Evolutionary conservation across 2,329 filamentous ascomycete species (phyloP), one percentile per base, ranked within the genome.

Genomic region (Pseudogymnoascus verrucosus): DNA sequence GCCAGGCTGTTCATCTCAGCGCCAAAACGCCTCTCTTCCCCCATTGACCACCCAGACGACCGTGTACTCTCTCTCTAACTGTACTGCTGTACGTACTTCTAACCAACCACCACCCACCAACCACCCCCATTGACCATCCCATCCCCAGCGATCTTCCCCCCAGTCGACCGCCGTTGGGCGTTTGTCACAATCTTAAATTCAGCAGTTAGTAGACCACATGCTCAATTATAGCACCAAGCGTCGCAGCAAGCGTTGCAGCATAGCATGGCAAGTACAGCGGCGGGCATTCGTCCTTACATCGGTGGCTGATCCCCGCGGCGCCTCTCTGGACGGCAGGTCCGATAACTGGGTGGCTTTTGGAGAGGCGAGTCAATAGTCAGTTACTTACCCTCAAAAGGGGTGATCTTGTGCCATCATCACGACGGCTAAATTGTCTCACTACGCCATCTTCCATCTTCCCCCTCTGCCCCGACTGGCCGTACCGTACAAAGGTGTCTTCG

Each of bases 331-430:
- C 47, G 26, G 19, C 21, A 47, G 19, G 40, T 42, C 40, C 40
- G 21, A 21, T 21, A 21, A 21, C 21, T 21, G 21, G 21, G 2
- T 21, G 21, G 21, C 21, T 21, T 21, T 21, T 21, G 21, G 21
- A 21, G 21, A 21, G 21, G 21, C 21, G 21, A 21, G 40, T 44
- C 40, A 44, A 44, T 44, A 44, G 23, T 19, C 16, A 26, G 21
- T 26, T 51, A 4, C 2, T 21, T 21, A 21, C 21, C 23, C 47
- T 11, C 28, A 8, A 5, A 19, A 57, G 8, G 51, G 51, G 28
- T 57, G 51, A 57, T 57, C 51, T 28, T 57, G 51, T 57, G 51
- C 51, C 51, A 57, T 57, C 51, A 36, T 57, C 51, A 57, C 51
- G 51, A 57, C 16, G 51, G 51, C 28, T 57, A 57, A 21, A 31